Conservation (phyloP, 768 basidiomycete genomes). For the Holtermannia corniformis region DNA sequence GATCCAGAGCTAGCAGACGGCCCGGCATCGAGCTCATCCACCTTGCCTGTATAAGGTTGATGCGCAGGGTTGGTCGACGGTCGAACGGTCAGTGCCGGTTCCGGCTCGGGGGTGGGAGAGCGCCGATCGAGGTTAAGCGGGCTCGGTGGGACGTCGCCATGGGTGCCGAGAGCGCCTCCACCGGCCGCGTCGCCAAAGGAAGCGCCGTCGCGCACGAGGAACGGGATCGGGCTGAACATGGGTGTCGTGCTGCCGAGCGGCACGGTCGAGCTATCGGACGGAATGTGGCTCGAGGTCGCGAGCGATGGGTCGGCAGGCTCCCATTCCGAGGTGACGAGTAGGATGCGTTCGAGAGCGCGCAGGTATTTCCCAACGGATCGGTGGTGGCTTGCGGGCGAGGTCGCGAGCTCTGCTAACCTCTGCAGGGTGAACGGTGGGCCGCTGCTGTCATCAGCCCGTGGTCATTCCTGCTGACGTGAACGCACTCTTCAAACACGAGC, state of each 20-base stretch:
- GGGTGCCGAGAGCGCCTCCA: background rate
- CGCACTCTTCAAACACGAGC: constrained; percentile 35
- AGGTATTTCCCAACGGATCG: constrained; percentile 39
- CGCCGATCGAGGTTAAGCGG: background rate
- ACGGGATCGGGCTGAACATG: constrained; percentile 42
- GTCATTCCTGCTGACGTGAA: background rate
- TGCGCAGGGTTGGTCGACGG: constrained; percentile 16
- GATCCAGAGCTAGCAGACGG: constrained; percentile 22
- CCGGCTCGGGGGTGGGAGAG: constrained; percentile 29
- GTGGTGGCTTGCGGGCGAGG: constrained; percentile 25
- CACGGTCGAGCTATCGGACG: constrained; percentile 19
- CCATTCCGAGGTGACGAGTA: constrained; percentile 40
- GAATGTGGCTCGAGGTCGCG: constrained; percentile 2
- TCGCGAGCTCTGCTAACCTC: constrained; percentile 36
- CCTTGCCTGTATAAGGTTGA: constrained; percentile 37
- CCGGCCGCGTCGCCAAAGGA: background rate
- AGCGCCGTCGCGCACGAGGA: constrained; percentile 18
- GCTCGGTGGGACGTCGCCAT: background rate
- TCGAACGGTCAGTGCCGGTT: constrained; percentile 6
- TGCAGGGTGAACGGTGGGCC: constrained; percentile 43
- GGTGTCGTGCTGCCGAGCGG: constrained; percentile 30
- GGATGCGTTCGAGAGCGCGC: constrained; percentile 37
- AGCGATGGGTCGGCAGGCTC: constrained; percentile 13
- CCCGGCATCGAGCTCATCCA: constrained; percentile 42
- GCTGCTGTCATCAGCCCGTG: background rate